Evolutionary conservation across 2,329 filamentous ascomycete genomes (phyloP), one percentile per base, ranked within the genome.

Genomic region (Cordyceps militaris): DNA sequence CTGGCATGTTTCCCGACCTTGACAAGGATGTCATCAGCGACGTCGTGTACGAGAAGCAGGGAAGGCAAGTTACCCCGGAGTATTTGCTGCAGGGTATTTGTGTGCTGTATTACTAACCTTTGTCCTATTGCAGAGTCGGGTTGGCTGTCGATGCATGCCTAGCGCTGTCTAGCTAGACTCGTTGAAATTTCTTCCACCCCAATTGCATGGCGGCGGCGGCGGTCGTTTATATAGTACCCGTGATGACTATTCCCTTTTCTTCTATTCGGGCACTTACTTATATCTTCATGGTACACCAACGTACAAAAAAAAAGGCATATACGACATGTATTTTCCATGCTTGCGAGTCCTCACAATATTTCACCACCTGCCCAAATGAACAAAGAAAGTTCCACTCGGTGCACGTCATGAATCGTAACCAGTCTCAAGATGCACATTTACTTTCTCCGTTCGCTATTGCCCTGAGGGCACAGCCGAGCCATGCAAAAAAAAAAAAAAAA

Each of bases 1-100:
- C 90, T 49, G 88, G 91, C 65, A 99, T 99, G 94, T 99, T 99
- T 70, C 94, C 94, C 1, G 91, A 95, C 68, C 77, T 99, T 52
- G 94, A 99, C 71, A 84, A 85, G 66, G 95, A 99, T 50, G 82
- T 99, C 38, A 97, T 99, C 68, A 92, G 92, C 66, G 94, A 99
- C 74, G 94, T 99, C 42, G 94, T 99, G 26, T 86, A 93, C 70
- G 85, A 95, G 76, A 97, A 99, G 74, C 87, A 97, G 73, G 95
- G 94, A 69, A 84, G 90, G 91, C 93, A 72, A 76, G 88, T 82
- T 46, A 57, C 11, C 26, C 58, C n/a, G n/a, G n/a, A n/a, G 21
- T 16, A n/a, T 40, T 36, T 7, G 16, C 9, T 26, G 19, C 30
- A 16, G 1, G 10, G 4, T 9, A 21, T 21, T 1, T 28, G 34